Base-by-base conservation (phyloP, 805 yeast genomes). In the Ogataea saltuana region DNA sequence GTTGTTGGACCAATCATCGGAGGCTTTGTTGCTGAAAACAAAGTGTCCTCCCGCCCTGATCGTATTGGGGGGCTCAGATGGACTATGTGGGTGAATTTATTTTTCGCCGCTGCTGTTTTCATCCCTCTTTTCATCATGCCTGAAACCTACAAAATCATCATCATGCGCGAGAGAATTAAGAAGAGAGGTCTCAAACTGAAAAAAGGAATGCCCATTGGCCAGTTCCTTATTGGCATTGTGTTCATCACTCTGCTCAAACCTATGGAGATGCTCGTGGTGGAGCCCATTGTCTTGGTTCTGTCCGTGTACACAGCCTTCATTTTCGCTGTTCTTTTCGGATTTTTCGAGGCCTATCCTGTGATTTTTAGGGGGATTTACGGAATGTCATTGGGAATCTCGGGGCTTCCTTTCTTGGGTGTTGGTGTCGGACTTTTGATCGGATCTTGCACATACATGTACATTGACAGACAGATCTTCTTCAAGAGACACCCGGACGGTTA, bases 271-370 rank as follows among this genome's bases (percentile, higher is more conserved):
- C 70, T 86, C 41, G 55, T 78, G 26, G 74, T 75, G 26, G 95
- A 86, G 53, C 93, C 93, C 42, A 85, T 85, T 53, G 90, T 86
- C 28, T 61, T 79, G 37, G 78, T 81, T 16, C 79, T 83, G 58
- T 80, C 88, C 22, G 63, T 83, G 39, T 85, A 85, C 61, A 76
- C 81, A 45, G 85, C 90, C 0, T 83, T 85, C 57, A 76, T 85
- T 39, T 84, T 84, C 65, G 88, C 90, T 1, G 88, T 85, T 2
- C 65, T 85, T 41, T 85, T 84, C 52, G 90, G 88, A 0, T 85
- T 84, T 70, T 85, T 85, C 56, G 90, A 84, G 61, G 89, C 89
- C 3, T 83, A 71, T 65, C 89, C 89, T 7, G 77, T 84, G 39
- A 84, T 85, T 48, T 85, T 83, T 67, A 69, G 77, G 57, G 86